These are phyloP conservation scores for Meredithiella fracta DNA, from an alignment of 2,329 filamentous ascomycete species.

Conservation along the genomic window DNA sequence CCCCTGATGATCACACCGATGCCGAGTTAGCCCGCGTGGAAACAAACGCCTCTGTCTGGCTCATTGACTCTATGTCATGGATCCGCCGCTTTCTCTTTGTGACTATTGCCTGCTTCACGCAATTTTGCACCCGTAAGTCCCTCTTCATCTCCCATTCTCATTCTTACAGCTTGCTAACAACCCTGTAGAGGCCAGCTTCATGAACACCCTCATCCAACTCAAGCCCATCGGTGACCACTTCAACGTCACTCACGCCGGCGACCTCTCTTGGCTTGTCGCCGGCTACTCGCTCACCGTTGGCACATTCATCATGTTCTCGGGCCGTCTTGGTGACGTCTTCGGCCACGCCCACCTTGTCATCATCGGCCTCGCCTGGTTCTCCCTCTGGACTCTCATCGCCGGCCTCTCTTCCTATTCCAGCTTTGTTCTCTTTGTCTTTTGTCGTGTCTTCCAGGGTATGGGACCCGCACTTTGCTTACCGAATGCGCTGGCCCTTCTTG, in stretches of 20 bases:
- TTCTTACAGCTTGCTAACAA: background rate
- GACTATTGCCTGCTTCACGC: slow-evolving; percentile 28
- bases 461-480: slow-evolving; percentile 47
- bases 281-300: slow-evolving; percentile 40
- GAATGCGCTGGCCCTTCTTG: slow-evolving; percentile 47
- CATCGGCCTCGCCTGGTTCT: slow-evolving; percentile 37
- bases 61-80: slow-evolving; percentile 12
- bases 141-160: slow-evolving; percentile 7
- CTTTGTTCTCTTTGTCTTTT: slow-evolving; percentile 22
- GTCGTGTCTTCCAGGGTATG: slow-evolving; percentile 41
- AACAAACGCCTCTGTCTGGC: slow-evolving; percentile 8
- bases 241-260: slow-evolving; percentile 24
- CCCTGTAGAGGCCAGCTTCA: slow-evolving; percentile 21
- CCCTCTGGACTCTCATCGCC: slow-evolving; percentile 33
- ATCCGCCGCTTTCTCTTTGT: slow-evolving; percentile 25
- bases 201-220: slow-evolving; percentile 28
- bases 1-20: background rate
- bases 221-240: slow-evolving; percentile 24
- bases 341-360: slow-evolving; percentile 41
- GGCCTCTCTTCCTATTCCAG: slow-evolving; percentile 31
- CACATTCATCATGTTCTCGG: slow-evolving; percentile 40
- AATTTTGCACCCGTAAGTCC: slow-evolving; percentile 24
- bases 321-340: slow-evolving; percentile 39
- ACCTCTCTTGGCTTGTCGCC: slow-evolving; percentile 40
- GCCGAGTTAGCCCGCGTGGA: background rate